Evolutionary conservation across 441 rosid genomes (phyloP).

Genomic region (Corymbia calophylla): DNA sequence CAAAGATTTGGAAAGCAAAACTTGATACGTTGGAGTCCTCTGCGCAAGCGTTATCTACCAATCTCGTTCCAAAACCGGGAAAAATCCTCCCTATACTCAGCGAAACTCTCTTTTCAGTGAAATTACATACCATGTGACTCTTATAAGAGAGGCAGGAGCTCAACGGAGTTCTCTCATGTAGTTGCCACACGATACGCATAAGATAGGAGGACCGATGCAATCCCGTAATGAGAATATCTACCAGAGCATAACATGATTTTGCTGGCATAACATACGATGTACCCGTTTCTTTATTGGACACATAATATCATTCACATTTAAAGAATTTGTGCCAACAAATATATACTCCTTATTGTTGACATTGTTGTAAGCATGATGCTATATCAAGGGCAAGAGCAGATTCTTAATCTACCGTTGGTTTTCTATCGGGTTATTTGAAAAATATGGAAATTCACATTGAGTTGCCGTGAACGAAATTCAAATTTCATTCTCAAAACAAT

Average conservation of each 20-base stretch:
- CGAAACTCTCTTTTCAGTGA: background rate
- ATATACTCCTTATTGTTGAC: background rate
- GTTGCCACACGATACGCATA: background rate
- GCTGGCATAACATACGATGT: background rate
- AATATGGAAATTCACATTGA: background rate
- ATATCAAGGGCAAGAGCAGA: background rate
- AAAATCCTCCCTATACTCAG: background rate
- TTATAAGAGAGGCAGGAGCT: background rate
- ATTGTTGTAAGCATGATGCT: background rate
- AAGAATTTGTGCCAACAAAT: background rate
- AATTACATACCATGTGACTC: background rate
- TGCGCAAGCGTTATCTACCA: no score
- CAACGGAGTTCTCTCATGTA: background rate
- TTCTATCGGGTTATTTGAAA: background rate
- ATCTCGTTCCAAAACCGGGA: no score
- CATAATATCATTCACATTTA: no score
- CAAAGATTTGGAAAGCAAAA: no score
- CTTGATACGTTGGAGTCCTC: no score
- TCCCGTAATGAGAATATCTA: background rate
- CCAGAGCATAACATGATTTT: background rate
- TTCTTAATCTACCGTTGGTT: no score
- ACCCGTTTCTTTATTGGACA: background rate
- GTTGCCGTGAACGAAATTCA: background rate
- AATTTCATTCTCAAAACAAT: background rate
- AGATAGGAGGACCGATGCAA: background rate